Evolutionary conservation across 2,329 filamentous ascomycete genomes (phyloP).

Genomic region (Fusarium circinatum): DNA sequence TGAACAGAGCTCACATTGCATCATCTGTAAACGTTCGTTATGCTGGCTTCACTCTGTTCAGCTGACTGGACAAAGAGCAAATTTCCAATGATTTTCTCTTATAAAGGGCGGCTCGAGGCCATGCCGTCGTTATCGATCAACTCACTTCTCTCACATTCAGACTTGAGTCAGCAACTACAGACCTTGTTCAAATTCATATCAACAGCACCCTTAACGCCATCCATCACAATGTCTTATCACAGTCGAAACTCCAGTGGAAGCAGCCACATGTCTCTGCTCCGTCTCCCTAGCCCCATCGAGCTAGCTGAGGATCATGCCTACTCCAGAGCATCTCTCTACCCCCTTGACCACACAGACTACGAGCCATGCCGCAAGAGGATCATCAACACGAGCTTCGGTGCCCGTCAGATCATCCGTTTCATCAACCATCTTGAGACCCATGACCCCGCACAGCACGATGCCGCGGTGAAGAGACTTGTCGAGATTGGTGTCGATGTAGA

Average conservation of each 20-base stretch:
- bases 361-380: background rate
- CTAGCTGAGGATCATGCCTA: background rate
- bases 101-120: background rate
- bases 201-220: accelerated
- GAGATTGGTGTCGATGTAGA: background rate
- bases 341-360: background rate
- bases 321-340: background rate
- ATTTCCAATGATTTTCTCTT: accelerated
- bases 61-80: background rate
- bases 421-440: background rate
- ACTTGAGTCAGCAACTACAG: background rate
- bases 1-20: background rate
- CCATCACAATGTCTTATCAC: background rate
- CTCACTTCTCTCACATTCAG: background rate
- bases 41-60: too few relatives aligned
- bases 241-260: background rate
- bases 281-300: background rate
- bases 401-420: background rate
- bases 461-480: background rate
- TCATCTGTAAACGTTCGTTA: too few relatives aligned
- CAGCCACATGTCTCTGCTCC: background rate
- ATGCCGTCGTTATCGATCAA: accelerated
- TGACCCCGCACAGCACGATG: background rate
- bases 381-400: background rate
- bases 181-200: background rate